phyloP scores from a whole-genome alignment of 495 filamentous ascomycete species.

The Penicillium salamii region DNA sequence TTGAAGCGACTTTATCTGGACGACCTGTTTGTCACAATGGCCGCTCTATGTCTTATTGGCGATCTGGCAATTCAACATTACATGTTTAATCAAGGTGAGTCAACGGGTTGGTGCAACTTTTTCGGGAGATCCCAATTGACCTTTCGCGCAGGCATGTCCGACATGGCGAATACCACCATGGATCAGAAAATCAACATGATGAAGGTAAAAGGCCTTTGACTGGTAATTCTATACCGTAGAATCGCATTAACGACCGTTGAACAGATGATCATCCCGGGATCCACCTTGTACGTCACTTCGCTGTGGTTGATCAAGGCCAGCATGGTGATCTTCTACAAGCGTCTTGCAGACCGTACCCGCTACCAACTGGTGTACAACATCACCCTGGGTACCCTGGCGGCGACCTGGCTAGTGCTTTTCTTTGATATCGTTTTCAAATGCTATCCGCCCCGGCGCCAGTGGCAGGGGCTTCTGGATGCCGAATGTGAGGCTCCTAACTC shows the following conservation, averaged over 20 bases:
- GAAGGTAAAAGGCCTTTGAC: slow-evolving; percentile 13
- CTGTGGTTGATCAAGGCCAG: slow-evolving; percentile 24
- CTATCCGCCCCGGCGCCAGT: slow-evolving; percentile 16
- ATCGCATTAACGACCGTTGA: background rate
- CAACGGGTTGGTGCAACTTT: too few species aligned
- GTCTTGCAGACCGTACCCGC: slow-evolving; percentile 20
- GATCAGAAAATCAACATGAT: slow-evolving; percentile 16
- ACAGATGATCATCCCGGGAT: slow-evolving; percentile 27
- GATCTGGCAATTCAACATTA: slow-evolving; percentile 24
- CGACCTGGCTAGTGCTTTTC: slow-evolving; percentile 23
- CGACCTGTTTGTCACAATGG: slow-evolving; percentile 13
- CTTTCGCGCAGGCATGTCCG: slow-evolving; percentile 22
- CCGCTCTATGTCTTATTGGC: slow-evolving; percentile 15
- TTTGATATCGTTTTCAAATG: slow-evolving; percentile 25
- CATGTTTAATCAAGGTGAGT: slow-evolving; percentile 22
- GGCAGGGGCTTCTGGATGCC: slow-evolving; percentile 9
- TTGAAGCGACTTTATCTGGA: slow-evolving; percentile 21
- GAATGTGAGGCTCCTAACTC: slow-evolving; percentile 6
- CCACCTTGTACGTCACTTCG: slow-evolving; percentile 23
- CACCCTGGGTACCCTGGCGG: slow-evolving; percentile 15
- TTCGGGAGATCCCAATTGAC: too few species aligned
- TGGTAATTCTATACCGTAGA: background rate
- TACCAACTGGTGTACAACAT: slow-evolving; percentile 24
- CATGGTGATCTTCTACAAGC: slow-evolving; percentile 27
- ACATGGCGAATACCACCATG: slow-evolving; percentile 8